Conservation (phyloP, 2,329 filamentous ascomycete species). For the Achaetomium macrosporum region DNA sequence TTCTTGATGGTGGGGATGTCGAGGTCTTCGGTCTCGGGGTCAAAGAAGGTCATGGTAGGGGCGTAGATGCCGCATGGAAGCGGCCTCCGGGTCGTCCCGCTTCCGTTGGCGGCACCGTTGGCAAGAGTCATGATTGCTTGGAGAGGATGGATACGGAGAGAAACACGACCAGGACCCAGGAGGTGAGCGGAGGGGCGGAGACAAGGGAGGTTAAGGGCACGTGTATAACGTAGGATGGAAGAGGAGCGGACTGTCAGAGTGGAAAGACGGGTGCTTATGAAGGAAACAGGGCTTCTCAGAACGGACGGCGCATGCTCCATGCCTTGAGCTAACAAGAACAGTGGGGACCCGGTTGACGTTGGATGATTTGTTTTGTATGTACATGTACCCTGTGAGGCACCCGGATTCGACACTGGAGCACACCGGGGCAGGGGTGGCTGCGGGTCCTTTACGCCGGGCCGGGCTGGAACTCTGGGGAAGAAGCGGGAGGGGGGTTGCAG, state of each 20-base stretch:
- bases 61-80: constrained; percentile 81
- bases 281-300: constrained; percentile 18
- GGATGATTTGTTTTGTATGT: constrained; percentile 16
- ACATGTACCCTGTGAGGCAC: constrained; percentile 22
- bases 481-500: constrained; percentile 7
- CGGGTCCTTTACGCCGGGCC: constrained; percentile 1
- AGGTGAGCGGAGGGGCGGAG: constrained; percentile 7
- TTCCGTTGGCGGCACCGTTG: constrained; percentile 32
- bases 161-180: constrained; percentile 4
- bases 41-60: constrained; percentile 87
- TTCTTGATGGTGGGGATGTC: constrained; percentile 74
- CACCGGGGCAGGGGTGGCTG: neutral
- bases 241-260: constrained; percentile 1
- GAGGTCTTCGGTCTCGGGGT: constrained; percentile 75
- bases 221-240: constrained; percentile 6
- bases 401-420: constrained; percentile 13
- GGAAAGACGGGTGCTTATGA: constrained; percentile 30
- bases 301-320: constrained; percentile 26
- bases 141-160: neutral
- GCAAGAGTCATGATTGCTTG: constrained; percentile 31
- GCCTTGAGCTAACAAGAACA: constrained; percentile 31
- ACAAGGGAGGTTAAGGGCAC: constrained; percentile 7
- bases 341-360: constrained; percentile 29
- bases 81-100: constrained; percentile 41
- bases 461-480: constrained; percentile 3